These are phyloP conservation scores for Barnettozyma botsteinii DNA, from an alignment of 805 yeast species.

Conservation along the genomic window DNA sequence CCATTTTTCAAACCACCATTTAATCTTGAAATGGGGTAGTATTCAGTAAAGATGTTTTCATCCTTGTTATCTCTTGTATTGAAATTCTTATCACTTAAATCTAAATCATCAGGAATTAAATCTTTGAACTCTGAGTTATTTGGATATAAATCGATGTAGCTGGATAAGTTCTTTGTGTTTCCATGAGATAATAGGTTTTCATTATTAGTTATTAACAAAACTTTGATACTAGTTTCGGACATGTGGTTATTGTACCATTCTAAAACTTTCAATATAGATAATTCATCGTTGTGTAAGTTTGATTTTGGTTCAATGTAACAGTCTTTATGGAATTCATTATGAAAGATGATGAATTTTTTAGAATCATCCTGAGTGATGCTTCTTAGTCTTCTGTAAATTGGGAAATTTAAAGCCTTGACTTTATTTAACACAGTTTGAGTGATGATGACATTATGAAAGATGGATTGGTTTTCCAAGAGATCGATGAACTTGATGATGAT, in stretches of 20 bases:
- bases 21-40: slow-evolving; percentile 72
- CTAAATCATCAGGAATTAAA: slow-evolving; percentile 54
- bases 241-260: slow-evolving; percentile 71
- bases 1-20: slow-evolving; percentile 91
- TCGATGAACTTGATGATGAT: slow-evolving; percentile 86
- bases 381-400: slow-evolving; percentile 81
- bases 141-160: slow-evolving; percentile 67
- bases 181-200: slow-evolving; percentile 41
- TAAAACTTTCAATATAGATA: slow-evolving; percentile 74
- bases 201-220: slow-evolving; percentile 74
- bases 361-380: slow-evolving; percentile 58
- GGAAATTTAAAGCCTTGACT: slow-evolving; percentile 79
- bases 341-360: slow-evolving; percentile 85
- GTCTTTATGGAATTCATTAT: slow-evolving; percentile 78
- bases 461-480: slow-evolving; percentile 66
- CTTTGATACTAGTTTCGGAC: slow-evolving; percentile 32
- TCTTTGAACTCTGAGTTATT: slow-evolving; percentile 73
- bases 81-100: slow-evolving; percentile 25
- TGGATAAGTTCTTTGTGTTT: slow-evolving; percentile 33
- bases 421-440: slow-evolving; percentile 95
- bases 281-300: slow-evolving; percentile 60
- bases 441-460: slow-evolving; percentile 84
- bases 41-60: slow-evolving; percentile 55
- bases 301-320: slow-evolving; percentile 40
- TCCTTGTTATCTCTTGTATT: slow-evolving; percentile 18